Conservation (phyloP, 2,329 filamentous ascomycete species). For the Penicillium sp. region DNA sequence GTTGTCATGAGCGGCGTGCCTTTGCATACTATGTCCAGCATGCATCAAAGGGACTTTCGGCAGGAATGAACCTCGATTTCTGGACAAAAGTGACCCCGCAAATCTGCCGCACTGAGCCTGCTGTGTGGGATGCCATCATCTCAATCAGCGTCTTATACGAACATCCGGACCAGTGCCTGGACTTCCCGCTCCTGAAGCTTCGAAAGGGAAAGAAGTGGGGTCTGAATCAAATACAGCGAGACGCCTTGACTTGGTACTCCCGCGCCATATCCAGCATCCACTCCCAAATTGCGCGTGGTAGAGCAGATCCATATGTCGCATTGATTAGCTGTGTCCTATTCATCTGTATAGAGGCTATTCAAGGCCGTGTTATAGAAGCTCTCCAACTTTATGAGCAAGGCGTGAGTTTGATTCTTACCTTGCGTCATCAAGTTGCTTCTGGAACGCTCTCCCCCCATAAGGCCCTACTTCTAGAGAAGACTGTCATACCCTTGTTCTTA, state of each 20-base stretch:
- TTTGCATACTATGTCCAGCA: conserved; percentile 27
- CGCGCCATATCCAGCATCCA: conserved; percentile 29
- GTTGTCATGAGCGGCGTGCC: conserved; percentile 20
- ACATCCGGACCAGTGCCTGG: conserved; percentile 12
- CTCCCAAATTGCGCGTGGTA: conserved; percentile 23
- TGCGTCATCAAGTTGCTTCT: conserved; percentile 17
- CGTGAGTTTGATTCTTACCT: conserved; percentile 20
- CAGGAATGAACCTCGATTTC: conserved; percentile 18
- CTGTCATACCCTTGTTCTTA: conserved; percentile 29
- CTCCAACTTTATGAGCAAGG: conserved; percentile 29
- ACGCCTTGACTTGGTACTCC: conserved; percentile 34
- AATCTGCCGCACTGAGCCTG: conserved; percentile 23
- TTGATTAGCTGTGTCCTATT: conserved; percentile 34
- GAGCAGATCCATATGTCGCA: conserved; percentile 25
- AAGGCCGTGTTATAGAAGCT: conserved; percentile 26
- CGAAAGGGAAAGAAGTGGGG: background rate
- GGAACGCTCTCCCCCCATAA: background rate
- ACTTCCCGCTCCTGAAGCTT: conserved; percentile 7
- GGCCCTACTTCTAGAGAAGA: conserved; percentile 22
- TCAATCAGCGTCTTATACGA: conserved; percentile 23
- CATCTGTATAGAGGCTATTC: conserved; percentile 34
- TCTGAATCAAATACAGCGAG: conserved; percentile 3
- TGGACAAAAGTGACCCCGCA: conserved; percentile 23
- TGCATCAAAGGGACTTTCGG: conserved; percentile 15
- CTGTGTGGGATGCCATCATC: conserved; percentile 27